Evolutionary conservation across 202 grass and related monocot genomes (phyloP).

Genomic region (Digitaria exilis): DNA sequence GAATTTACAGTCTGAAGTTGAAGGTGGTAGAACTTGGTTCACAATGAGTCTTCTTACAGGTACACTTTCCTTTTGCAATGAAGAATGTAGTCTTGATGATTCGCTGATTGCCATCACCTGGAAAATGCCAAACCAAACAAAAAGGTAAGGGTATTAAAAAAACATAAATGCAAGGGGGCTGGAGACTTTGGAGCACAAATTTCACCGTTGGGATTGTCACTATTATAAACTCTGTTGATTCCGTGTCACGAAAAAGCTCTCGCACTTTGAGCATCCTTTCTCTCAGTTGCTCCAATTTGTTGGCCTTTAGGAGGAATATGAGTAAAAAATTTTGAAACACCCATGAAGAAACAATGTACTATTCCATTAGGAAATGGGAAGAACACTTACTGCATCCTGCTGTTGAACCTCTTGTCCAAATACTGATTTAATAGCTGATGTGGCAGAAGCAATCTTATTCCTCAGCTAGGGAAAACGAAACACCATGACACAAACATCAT

Average conservation of each 20-base stretch:
- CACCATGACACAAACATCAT: background rate
- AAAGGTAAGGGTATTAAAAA: background rate
- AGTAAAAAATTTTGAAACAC: conserved; percentile 27
- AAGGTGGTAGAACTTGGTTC: conserved; percentile 94
- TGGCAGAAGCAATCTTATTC: conserved; percentile 85
- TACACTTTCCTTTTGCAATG: conserved; percentile 88
- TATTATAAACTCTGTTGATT: conserved; percentile 94
- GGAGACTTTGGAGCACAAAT: background rate
- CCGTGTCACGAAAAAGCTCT: conserved; percentile 82
- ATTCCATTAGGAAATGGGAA: conserved; percentile 25
- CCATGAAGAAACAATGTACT: conserved; percentile 32
- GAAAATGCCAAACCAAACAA: conserved; percentile 9
- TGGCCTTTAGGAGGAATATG: conserved; percentile 47
- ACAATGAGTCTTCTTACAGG: conserved; percentile 85
- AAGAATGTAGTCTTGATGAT: conserved; percentile 77
- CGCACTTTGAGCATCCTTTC: conserved; percentile 91
- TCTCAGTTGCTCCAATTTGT: conserved; percentile 91
- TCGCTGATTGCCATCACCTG: conserved; percentile 93
- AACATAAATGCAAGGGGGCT: background rate
- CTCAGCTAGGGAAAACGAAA: conserved; percentile 59
- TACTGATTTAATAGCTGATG: conserved; percentile 97
- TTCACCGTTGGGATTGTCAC: conserved; percentile 95
- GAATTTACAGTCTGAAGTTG: conserved; percentile 88
- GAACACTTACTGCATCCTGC: conserved; percentile 69
- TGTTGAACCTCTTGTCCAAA: conserved; percentile 85